Conservation (phyloP, 192 early-diverging fungal genomes). For the Mortierella hygrophila region DNA sequence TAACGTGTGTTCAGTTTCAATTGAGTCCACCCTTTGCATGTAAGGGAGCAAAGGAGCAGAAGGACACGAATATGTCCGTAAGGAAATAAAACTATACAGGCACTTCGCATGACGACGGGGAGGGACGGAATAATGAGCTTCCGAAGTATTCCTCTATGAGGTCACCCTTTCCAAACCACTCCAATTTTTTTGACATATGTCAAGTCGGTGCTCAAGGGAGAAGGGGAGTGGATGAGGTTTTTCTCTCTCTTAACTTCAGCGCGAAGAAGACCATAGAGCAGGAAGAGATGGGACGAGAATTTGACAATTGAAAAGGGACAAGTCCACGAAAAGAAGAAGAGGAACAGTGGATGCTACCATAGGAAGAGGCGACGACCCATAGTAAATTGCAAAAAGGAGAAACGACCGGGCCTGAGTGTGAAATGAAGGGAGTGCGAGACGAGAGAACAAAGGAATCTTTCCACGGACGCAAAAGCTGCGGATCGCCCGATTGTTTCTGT, state of each 20-base stretch:
- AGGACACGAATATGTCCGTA: background rate
- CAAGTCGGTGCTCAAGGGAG: background rate
- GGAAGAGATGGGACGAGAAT: background rate
- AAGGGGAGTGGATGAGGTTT: background rate
- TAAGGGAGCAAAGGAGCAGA: background rate
- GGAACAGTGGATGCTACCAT: background rate
- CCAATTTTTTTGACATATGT: background rate
- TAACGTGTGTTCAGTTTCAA: background rate
- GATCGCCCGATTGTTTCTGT: conserved; percentile 1
- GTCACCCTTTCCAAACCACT: background rate
- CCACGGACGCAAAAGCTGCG: background rate
- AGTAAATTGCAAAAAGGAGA: background rate
- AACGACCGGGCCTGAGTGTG: background rate
- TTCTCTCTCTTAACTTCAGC: background rate
- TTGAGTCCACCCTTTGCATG: background rate
- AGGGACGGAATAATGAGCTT: background rate
- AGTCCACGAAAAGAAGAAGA: background rate
- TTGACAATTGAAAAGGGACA: background rate
- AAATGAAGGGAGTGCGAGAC: background rate
- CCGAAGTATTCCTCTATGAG: conserved; percentile 31
- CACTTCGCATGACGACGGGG: background rate
- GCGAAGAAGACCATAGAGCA: background rate
- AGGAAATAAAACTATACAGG: background rate
- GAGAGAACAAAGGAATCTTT: background rate
- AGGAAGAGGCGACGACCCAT: background rate